Percentiles rank a stretch among this genome's conserved stretches.
Evolutionary conservation across 192 early-diverging fungal species (phyloP).

Genomic region (Thamnidium elegans): DNA sequence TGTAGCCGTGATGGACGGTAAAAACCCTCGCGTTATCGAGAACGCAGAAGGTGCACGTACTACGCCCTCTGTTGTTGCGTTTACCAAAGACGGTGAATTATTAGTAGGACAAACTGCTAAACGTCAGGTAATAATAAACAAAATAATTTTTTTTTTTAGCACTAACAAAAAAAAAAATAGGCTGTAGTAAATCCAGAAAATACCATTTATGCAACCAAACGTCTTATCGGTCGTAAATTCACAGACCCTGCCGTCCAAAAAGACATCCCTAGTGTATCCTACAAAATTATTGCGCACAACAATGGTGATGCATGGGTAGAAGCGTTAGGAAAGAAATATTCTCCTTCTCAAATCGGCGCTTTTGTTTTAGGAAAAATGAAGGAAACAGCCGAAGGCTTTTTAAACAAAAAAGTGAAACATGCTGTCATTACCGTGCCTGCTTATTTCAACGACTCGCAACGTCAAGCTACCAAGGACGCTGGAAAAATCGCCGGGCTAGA

Average conservation of each 20-base stretch:
- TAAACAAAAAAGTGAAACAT: conserved; percentile 82
- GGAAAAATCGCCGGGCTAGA: conserved; percentile 79
- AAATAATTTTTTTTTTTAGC: background rate
- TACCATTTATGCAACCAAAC: conserved; percentile 96
- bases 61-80: conserved; percentile 87
- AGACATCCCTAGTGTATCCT: conserved; percentile 88
- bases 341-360: conserved; percentile 92
- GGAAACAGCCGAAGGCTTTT: conserved; percentile 84
- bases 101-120: conserved; percentile 96
- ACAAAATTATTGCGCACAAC: conserved; percentile 90
- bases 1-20: conserved; percentile 94
- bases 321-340: conserved; percentile 88
- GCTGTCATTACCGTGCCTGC: conserved; percentile 91
- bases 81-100: conserved; percentile 88
- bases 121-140: conserved; percentile 63
- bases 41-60: conserved; percentile 88
- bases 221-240: conserved; percentile 94
- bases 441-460: conserved; percentile 88
- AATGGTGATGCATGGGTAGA: conserved; percentile 99
- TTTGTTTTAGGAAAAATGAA: conserved; percentile 99
- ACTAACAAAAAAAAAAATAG: conserved; percentile 21
- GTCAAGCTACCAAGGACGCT: conserved; percentile 86
- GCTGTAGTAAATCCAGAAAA: conserved; percentile 98
- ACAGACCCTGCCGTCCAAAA: conserved; percentile 84
- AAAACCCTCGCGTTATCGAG: conserved; percentile 85